Evolutionary conservation across 495 filamentous ascomycete genomes (phyloP), one percentile per base, ranked within the genome.

Genomic region (Alectoria sarmentosa): DNA sequence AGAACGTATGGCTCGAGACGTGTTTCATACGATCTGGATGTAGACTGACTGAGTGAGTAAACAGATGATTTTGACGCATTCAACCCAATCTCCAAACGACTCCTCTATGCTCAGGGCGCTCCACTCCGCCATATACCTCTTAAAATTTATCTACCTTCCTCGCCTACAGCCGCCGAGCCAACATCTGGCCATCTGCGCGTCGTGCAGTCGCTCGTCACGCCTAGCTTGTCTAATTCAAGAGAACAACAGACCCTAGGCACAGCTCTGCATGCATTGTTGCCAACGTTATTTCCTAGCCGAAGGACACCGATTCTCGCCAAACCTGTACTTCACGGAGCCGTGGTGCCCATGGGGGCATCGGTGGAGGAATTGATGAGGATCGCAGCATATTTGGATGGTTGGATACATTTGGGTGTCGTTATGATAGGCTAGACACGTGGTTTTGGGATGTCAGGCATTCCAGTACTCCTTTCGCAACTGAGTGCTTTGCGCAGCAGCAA

Each of bases 351-450:
- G 80, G 76, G 76, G 62, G 89, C 92, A 1, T 86, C 85, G n/a
- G 74, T 98, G 32, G 90, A 94, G 69, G 93, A 98, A 55, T 76
- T 98, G 38, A 86, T 92, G 73, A 78, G 87, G 48, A 86, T 84
- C 61, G 89, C 88, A 21, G 84, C 91, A 0, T 98, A 98, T 76
- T 85, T 89, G 0, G 94, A 98, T 75, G 94, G 94, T 1, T 98
- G 93, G 87, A 73, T 96, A 26, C 90, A 93, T 77, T 72, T 98
- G 17, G 89, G 89, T 49, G 82, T 98, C 9, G 80, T 87, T n/a
- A 89, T 96, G 88, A 79, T 88, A 71, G 79, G 74, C 39, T 77
- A 67, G 77, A 32, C 17, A 34, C 28, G 17, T 57, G 17, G 1
- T 37, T 38, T 6, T 4, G n/a, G 44, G 15, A 63, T 67, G 68